Evolutionary conservation across 371 early-diverging fungal genomes (phyloP).

Genomic region (Mucor sp.): DNA sequence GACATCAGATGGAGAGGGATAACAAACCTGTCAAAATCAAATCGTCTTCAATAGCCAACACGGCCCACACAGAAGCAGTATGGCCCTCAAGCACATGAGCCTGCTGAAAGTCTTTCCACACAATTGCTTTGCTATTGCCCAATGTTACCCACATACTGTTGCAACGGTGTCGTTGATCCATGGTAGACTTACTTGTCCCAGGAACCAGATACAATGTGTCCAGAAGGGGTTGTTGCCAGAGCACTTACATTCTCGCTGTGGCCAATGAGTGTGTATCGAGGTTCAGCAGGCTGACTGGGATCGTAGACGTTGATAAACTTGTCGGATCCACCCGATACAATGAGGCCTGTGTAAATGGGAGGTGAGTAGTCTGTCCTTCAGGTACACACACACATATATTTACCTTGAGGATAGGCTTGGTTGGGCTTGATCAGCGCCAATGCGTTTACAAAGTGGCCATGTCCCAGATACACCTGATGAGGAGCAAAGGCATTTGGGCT

Average conservation of each 20-base stretch:
- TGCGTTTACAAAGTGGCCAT: constrained; percentile 83
- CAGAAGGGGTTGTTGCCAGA: constrained; percentile 65
- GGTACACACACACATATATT: background rate
- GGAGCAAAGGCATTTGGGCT: constrained; percentile 52
- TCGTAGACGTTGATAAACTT: constrained; percentile 83
- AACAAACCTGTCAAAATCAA: constrained; percentile 78
- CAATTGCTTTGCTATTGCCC: constrained; percentile 36
- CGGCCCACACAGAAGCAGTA: constrained; percentile 87
- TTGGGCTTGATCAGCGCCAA: constrained; percentile 68
- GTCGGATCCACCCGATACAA: constrained; percentile 86
- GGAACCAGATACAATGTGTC: constrained; percentile 87
- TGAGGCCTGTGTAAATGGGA: constrained; percentile 56
- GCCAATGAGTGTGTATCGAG: constrained; percentile 74
- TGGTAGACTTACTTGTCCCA: constrained; percentile 87
- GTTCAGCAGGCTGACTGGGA: constrained; percentile 55
- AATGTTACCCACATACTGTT: too few relatives aligned
- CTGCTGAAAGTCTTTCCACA: constrained; percentile 85
- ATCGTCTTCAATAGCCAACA: constrained; percentile 67
- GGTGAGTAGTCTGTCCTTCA: too few relatives aligned
- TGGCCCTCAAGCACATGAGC: constrained; percentile 80
- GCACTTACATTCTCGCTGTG: constrained; percentile 91
- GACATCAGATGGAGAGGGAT: too few relatives aligned
- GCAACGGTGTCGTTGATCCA: background rate
- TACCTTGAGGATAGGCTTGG: constrained; percentile 67
- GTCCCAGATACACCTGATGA: constrained; percentile 63